Conservation (phyloP, 768 basidiomycete species). For the Auricularia sp. region DNA sequence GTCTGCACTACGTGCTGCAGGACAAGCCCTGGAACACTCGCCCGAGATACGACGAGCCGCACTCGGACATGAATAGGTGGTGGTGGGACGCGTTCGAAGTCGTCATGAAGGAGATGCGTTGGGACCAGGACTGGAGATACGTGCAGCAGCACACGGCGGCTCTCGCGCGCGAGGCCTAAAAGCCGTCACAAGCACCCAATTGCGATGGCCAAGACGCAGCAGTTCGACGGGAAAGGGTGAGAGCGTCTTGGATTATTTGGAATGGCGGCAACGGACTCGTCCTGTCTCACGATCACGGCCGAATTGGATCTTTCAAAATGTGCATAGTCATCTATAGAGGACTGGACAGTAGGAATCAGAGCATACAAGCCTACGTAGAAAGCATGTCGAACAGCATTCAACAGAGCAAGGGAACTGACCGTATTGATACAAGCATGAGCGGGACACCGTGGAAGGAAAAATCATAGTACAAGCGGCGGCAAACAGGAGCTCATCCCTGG, state of each 20-base stretch:
- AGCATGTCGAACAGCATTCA: no score
- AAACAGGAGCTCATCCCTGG: neutral
- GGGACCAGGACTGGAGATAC: neutral
- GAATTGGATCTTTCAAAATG: no score
- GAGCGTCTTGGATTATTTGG: no score
- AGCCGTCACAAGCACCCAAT: no score
- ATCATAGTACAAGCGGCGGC: neutral
- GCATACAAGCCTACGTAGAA: no score
- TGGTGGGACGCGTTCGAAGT: slow-evolving; percentile 69
- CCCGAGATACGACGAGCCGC: slow-evolving; percentile 30
- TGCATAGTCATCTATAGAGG: no score
- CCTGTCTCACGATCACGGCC: no score
- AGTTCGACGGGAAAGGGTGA: no score
- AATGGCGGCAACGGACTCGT: no score
- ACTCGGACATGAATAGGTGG: slow-evolving; percentile 51
- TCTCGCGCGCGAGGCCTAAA: neutral
- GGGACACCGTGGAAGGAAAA: neutral
- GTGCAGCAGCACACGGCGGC: neutral
- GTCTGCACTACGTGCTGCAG: slow-evolving; percentile 76
- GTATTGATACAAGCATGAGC: neutral
- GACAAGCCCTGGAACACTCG: slow-evolving; percentile 80
- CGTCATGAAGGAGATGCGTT: slow-evolving; percentile 13
- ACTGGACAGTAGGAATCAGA: no score
- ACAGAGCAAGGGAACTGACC: no score
- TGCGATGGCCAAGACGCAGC: no score